Evolutionary conservation across 306 rosid genomes (phyloP).

Genomic region (Hippophae rhamnoides): DNA sequence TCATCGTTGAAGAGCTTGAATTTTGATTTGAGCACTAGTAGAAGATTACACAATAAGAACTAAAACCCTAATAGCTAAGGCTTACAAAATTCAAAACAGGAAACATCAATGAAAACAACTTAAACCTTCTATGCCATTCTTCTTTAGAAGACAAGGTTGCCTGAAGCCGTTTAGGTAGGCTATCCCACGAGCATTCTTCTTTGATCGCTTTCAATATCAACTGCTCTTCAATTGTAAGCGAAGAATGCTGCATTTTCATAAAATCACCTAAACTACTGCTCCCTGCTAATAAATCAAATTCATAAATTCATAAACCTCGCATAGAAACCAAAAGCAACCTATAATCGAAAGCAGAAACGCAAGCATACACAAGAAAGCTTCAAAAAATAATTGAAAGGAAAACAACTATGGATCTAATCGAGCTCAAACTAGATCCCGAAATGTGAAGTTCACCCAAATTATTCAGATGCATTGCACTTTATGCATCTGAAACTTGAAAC

Average conservation of each 20-base stretch:
- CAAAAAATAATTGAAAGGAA: background rate
- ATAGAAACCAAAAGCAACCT: background rate
- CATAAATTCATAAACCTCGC: background rate
- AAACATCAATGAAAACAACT: background rate
- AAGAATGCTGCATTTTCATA: conserved; percentile 55
- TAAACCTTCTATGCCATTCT: conserved; percentile 84
- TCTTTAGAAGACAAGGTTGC: conserved; percentile 58
- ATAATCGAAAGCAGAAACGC: background rate
- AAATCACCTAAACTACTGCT: conserved; percentile 16
- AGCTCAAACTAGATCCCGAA: conserved; percentile 4
- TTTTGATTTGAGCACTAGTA: too few relatives aligned
- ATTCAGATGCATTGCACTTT: background rate
- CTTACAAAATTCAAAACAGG: background rate
- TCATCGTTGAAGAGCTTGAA: too few relatives aligned
- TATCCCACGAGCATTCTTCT: conserved; percentile 85
- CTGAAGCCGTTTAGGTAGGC: conserved; percentile 72
- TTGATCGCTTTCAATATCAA: conserved; percentile 59
- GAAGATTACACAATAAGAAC: too few relatives aligned
- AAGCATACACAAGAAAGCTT: background rate
- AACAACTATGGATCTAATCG: background rate
- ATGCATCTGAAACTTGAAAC: background rate
- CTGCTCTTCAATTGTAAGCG: conserved; percentile 56
- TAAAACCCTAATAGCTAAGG: background rate
- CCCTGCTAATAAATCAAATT: background rate
- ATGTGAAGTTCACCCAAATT: background rate